Evolutionary conservation across 2,329 filamentous ascomycete genomes (phyloP), one percentile per base, ranked within the genome.

Genomic region (Aspergillus hortae): DNA sequence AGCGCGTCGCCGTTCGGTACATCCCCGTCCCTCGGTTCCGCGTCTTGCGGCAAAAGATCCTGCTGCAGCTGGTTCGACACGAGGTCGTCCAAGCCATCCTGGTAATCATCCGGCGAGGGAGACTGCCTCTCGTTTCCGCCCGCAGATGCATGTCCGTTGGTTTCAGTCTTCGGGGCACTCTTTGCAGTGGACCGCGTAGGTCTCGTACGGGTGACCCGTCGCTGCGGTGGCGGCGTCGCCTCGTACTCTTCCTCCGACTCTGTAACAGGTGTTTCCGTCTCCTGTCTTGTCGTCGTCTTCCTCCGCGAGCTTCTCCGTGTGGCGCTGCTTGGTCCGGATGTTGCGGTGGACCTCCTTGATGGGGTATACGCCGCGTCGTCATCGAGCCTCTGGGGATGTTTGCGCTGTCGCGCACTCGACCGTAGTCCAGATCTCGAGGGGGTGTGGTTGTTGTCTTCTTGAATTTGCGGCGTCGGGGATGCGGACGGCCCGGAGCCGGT

Each of bases 21-120:
- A 9, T 33, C 33, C 21, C 52, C 54, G 15, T 69, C 67, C 12
- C 55, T 50, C 17, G 44, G 52, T 32, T 56, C 59, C 6, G 53
- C 33, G 27, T 63, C 55, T n/a, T 57, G 51, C 25, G 63, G 57
- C 23, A 56, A 51, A 25, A 71, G 58, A n/a, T 62, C 68, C 43
- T 71, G 64, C 46, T 73, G 70, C 33, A 73, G 53, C 49, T 74
- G 70, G 54, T 68, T 62, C 6, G 67, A 60, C 49, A 71, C 62
- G 9, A 69, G 60, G 38, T 71, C 67, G 48, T 72, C 67, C 44
- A 71, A 58, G 6, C 64, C 69, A 47, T 69, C 67, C 42, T 63
- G 64, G 17, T 66, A 65, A 21, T 61, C 64, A 21, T 69, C 68
- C 15, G 60, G 57, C 6, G 62, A 55, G 11, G 60, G 55, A 6